Percentiles rank a stretch among this genome's conserved stretches.
Evolutionary conservation across 1,139 yeast genomes (phyloP).

Genomic region (Diutina ranongensis): DNA sequence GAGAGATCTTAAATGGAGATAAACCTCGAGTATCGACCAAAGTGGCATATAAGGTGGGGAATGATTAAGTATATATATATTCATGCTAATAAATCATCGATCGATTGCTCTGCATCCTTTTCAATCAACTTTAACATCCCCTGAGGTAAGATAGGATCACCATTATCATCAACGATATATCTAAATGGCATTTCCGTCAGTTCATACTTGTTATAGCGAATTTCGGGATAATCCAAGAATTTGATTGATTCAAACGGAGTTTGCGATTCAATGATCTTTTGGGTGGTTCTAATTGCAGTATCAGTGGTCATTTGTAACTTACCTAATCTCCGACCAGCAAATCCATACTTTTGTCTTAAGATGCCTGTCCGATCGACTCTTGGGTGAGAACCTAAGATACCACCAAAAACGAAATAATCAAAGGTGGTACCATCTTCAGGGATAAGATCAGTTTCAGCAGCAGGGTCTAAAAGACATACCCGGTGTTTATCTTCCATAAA

Average conservation of each 20-base stretch:
- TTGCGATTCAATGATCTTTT: conserved; percentile 51
- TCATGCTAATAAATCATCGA: conserved; percentile 42
- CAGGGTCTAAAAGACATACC: conserved; percentile 82
- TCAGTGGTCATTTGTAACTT: conserved; percentile 93
- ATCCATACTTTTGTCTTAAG: conserved; percentile 65
- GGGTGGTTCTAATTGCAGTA: conserved; percentile 89
- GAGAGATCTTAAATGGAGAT: conserved; percentile 28
- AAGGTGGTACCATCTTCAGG: conserved; percentile 58
- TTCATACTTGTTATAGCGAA: conserved; percentile 76
- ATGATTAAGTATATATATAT: background rate
- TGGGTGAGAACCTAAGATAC: conserved; percentile 93
- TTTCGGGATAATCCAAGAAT: conserved; percentile 89
- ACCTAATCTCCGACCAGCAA: conserved; percentile 79
- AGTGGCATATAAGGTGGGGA: background rate
- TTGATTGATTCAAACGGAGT: conserved; percentile 56
- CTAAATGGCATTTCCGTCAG: conserved; percentile 98
- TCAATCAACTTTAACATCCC: conserved; percentile 87
- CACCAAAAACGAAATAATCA: conserved; percentile 91
- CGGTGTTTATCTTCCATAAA: conserved; percentile 35
- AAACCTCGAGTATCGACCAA: background rate
- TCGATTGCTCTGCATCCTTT: conserved; percentile 68
- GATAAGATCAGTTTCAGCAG: conserved; percentile 60
- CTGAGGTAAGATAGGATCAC: conserved; percentile 73
- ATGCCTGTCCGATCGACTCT: conserved; percentile 93
- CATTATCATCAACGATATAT: conserved; percentile 54